Evolutionary conservation across 768 basidiomycete species (phyloP), one percentile per base, ranked within the genome.

Genomic region (Panellus pusillus): DNA sequence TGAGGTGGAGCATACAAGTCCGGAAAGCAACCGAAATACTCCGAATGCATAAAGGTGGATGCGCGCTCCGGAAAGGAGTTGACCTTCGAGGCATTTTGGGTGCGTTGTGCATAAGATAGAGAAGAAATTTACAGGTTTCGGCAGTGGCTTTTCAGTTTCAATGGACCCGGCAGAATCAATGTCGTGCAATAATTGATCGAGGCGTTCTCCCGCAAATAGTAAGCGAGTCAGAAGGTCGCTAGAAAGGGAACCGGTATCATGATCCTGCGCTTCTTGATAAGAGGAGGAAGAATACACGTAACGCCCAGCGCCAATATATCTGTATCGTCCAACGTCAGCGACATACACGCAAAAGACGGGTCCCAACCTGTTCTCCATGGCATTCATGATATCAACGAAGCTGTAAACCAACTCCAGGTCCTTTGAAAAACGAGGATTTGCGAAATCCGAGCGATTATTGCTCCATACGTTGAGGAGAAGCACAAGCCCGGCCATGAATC

Each of bases 381-480:
- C 20, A 1, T 13, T 45, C n/a, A n/a, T 32, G 11, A 53, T 1
- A 36, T 71, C 61, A 53, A 80, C 66, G 58, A 77, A 78, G 27
- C 68, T 69, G 49, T 73, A 59, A 17, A 82, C 74, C 55, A 79
- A 76, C 27, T 65, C 64, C 54, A 79, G 68, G 27, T 79, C 74
- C 40, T 69, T 65, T 17, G 68, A 64, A 8, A 67, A 53, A 54
- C 76, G 73, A 20, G 32, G 32, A 3, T 61, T 53, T 4, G 58
- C 42, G 11, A 66, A 48, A 19, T 72, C 65, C 17, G 65, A 66
- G 54, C 67, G 67, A 51, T 68, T 73, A 37, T 67, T 73, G 44
- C 69, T 74, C 81, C 74, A 82, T 12, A 79, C 71, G 42, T 74
- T 78, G 47, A 83, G 70, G 43, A 83, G 66, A 9, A 82, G 71